Base-by-base conservation (phyloP, 441 rosid genomes). In the Eugenia klotzschiana region DNA sequence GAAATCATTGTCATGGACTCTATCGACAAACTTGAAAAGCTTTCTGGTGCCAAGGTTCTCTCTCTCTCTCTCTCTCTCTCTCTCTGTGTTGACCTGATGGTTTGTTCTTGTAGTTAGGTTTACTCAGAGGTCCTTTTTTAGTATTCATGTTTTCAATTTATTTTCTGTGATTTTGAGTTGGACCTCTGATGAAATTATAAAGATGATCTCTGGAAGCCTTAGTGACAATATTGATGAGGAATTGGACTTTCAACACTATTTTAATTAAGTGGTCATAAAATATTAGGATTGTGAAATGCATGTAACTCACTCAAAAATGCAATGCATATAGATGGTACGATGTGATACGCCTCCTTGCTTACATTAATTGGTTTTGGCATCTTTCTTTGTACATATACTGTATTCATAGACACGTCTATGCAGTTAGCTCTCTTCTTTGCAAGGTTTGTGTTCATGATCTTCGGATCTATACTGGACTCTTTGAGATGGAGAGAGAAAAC, bases 11-110 rank as follows among this genome's bases (percentile, higher is more conserved):
- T 97, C 69, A 90, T 97, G 90, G 97, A 95, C 86, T 97, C 98
- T 57, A 91, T 97, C 72, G 87, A 93, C 53, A 93, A 92, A 87
- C 98, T 97, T 88, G 98, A 97, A 92, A 90, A 88, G 85, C 98
- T 93, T 90, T 94, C 99, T 82, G 99, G 98, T 83, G 91, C 86
- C 80, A 93, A 94, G 99, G 99, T 96, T 83, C 83, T 81, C 64
- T 82, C 74, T 56, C 79, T 84, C 82, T 88, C 80, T 46, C 50
- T 46, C 14, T 46, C 50, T 46, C 50, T 46, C 50, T 46, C 50
- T 46, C 15, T 81, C 22, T 13, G 84, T 79, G 46, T 55, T 82
- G 16, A 69, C 26, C 43, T 77, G 29, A 40, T 5, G 20, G 51
- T 50, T 58, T 81, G 54, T 56, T 41, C 73, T 82, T 80, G 58